A percentile compares a stretch with the other conserved stretches of the same genome.
phyloP scores from a whole-genome alignment of 306 rosid species.

The Vigna angularis region DNA sequence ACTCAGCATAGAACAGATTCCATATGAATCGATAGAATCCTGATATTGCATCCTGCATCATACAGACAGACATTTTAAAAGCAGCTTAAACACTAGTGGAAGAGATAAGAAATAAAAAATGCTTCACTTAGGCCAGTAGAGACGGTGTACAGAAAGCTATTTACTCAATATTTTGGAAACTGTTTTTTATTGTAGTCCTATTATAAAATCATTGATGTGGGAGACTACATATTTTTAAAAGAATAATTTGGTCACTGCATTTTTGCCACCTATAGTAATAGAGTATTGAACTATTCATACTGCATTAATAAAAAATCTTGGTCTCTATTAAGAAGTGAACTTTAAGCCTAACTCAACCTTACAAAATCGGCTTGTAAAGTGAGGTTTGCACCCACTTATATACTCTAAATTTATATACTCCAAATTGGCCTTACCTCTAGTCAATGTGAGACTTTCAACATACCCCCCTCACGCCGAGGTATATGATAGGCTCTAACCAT shows the following conservation, averaged over 20 bases:
- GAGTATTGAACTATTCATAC: conserved; percentile 8
- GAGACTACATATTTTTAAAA: background rate
- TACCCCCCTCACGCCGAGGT: too few relatives aligned
- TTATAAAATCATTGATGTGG: conserved; percentile 3
- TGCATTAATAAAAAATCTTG: background rate
- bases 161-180: background rate
- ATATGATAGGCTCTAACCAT: too few relatives aligned
- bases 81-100: conserved; percentile 1
- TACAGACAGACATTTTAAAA: conserved; percentile 41
- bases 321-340: background rate
- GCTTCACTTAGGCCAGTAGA: conserved; percentile 24
- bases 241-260: background rate
- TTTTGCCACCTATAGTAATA: conserved; percentile 1
- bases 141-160: background rate
- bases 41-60: conserved; percentile 89
- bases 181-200: background rate
- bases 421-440: too few relatives aligned
- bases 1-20: conserved; percentile 95
- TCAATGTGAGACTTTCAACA: too few relatives aligned
- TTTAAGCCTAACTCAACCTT: too few relatives aligned
- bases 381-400: too few relatives aligned
- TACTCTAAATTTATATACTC: too few relatives aligned
- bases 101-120: background rate
- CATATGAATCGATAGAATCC: conserved; percentile 88
- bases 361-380: too few relatives aligned